These are phyloP conservation scores for Botrytis pseudocinerea DNA, from an alignment of 2,329 filamentous ascomycete species.

Conservation along the genomic window DNA sequence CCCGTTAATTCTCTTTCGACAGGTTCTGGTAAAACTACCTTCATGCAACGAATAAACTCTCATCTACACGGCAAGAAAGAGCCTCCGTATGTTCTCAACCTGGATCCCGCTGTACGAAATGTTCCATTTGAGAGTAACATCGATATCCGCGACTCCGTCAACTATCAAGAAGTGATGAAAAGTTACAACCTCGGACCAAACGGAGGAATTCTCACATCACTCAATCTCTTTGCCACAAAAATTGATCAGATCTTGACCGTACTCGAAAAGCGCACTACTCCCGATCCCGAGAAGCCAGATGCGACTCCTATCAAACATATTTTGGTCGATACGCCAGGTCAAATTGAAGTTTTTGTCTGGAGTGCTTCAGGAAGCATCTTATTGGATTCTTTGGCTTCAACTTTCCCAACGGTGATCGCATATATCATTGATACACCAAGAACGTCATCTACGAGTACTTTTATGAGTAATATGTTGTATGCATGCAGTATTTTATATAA, in stretches of 20 bases:
- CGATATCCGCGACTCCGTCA: slow-evolving; percentile 97
- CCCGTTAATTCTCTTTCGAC: slow-evolving; percentile 21
- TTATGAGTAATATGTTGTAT: slow-evolving; percentile 99
- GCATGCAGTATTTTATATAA: slow-evolving; percentile 99
- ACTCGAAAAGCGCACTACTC: slow-evolving; percentile 81
- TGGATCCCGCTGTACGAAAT: slow-evolving; percentile 90
- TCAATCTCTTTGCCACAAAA: slow-evolving; percentile 97
- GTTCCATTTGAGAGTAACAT: slow-evolving; percentile 97
- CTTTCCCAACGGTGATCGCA: slow-evolving; percentile 94
- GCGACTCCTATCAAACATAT: slow-evolving; percentile 75
- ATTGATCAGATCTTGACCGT: slow-evolving; percentile 91
- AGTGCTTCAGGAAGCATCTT: slow-evolving; percentile 92
- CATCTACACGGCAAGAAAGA: slow-evolving; percentile 79
- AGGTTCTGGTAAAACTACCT: slow-evolving; percentile 98
- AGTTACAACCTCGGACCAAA: slow-evolving; percentile 98
- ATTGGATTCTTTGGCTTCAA: slow-evolving; percentile 86
- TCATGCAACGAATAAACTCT: slow-evolving; percentile 97
- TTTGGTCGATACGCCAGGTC: slow-evolving; percentile 90
- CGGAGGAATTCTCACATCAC: slow-evolving; percentile 89
- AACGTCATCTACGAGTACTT: slow-evolving; percentile 89
- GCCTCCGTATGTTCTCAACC: slow-evolving; percentile 92
- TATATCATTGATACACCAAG: slow-evolving; percentile 97
- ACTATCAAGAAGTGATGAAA: slow-evolving; percentile 99
- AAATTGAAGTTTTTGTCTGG: slow-evolving; percentile 99
- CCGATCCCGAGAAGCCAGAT: slow-evolving; percentile 59